phyloP scores from a whole-genome alignment of 345 rosid genomes.

The Mallotus nudiflorus region DNA sequence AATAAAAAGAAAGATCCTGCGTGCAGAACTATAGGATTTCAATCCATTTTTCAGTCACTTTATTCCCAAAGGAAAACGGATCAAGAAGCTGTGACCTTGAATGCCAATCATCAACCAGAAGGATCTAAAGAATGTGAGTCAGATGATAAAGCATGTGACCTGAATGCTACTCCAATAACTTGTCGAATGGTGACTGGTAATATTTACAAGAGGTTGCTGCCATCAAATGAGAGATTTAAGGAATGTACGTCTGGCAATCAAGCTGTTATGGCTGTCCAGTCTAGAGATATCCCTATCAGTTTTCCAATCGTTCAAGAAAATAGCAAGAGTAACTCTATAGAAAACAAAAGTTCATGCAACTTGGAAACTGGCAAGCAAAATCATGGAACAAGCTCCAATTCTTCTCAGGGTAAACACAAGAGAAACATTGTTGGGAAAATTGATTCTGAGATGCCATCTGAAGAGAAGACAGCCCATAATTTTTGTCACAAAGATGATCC shows the following conservation, averaged over 20 bases:
- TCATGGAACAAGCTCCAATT: constrained; percentile 38
- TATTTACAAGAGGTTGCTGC: constrained; percentile 36
- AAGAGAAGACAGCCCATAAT: constrained; percentile 33
- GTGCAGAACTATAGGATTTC: constrained; percentile 56
- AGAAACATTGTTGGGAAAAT: constrained; percentile 20
- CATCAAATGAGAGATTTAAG: constrained; percentile 32
- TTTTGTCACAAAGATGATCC: constrained; percentile 43
- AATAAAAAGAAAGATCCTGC: constrained; percentile 25
- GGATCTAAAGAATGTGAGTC: constrained; percentile 33
- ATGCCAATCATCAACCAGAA: constrained; percentile 28
- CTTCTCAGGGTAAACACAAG: constrained; percentile 43
- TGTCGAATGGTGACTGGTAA: constrained; percentile 38
- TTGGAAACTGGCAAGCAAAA: constrained; percentile 27
- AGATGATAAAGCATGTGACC: constrained; percentile 27
- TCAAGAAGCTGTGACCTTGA: constrained; percentile 25
- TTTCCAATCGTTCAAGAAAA: constrained; percentile 26
- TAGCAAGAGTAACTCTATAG: constrained; percentile 30
- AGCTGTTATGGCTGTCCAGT: constrained; percentile 30
- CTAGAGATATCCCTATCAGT: constrained; percentile 30
- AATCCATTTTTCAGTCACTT: constrained; percentile 72
- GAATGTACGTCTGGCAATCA: constrained; percentile 36
- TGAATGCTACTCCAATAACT: constrained; percentile 42
- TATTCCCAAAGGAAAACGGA: constrained; percentile 49
- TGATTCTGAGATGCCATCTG: constrained; percentile 34
- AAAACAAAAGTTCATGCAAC: constrained; percentile 32